Conservation (phyloP, 331 rosid genomes). For the Arachis monticola region DNA sequence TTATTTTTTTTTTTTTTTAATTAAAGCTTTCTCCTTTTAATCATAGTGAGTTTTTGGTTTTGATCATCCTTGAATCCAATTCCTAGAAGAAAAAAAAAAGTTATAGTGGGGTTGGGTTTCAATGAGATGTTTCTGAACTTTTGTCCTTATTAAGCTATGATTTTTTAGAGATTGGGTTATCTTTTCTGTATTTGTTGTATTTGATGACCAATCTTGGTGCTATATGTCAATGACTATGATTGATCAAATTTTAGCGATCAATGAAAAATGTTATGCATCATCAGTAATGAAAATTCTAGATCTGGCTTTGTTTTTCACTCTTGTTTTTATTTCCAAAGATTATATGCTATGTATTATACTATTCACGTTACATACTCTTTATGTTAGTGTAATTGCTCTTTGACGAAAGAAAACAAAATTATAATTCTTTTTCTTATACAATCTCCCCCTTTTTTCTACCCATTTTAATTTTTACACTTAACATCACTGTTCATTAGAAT, state of each 20-base stretch:
- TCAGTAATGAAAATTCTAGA: constrained; percentile 11
- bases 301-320: constrained; percentile 1
- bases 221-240: constrained; percentile 14
- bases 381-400: no score
- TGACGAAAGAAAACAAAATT: no score
- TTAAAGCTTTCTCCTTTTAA: neutral
- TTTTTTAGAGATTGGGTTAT: constrained; percentile 12
- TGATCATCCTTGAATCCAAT: constrained; percentile 49
- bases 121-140: neutral
- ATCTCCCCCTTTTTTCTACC: no score
- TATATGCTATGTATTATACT: no score
- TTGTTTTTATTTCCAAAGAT: no score
- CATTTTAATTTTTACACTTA: no score
- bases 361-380: no score
- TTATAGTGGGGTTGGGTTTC: neutral
- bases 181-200: constrained; percentile 28
- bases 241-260: constrained; percentile 52
- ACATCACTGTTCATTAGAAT: no score
- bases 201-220: constrained; percentile 24
- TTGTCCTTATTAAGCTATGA: neutral
- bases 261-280: constrained; percentile 9
- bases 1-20: neutral
- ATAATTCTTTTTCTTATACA: no score
- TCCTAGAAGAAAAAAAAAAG: neutral
- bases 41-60: constrained; percentile 39